A percentile compares a stretch with the other conserved stretches of the same genome.
Conservation (phyloP, 495 filamentous ascomycete genomes). For the Podospora sp. region DNA sequence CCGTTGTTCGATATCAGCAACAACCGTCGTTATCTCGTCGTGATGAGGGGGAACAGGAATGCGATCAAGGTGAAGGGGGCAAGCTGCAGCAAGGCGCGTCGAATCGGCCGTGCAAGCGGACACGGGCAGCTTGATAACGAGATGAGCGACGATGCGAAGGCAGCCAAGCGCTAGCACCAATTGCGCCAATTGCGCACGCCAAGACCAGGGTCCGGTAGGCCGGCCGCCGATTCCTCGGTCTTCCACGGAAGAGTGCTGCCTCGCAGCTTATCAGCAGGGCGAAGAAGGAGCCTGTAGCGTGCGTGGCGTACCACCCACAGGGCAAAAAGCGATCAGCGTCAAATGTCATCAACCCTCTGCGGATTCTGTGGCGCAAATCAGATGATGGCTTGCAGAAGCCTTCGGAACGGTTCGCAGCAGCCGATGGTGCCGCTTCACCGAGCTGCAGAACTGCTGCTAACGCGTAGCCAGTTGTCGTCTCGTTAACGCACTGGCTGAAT, state of each 20-base stretch:
- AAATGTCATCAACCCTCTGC: conserved; percentile 2
- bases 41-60: conserved; percentile 4
- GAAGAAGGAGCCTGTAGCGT: background rate
- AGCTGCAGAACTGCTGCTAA: background rate
- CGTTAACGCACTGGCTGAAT: background rate
- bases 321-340: conserved; percentile 3
- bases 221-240: conserved; percentile 6
- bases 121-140: conserved; percentile 18
- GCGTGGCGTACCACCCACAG: background rate
- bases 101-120: background rate
- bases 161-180: conserved; percentile 15
- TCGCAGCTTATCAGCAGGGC: background rate
- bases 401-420: conserved; percentile 3
- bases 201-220: conserved; percentile 11
- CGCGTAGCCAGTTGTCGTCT: background rate
- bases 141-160: conserved; percentile 3
- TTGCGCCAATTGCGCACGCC: conserved; percentile 19
- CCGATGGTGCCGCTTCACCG: background rate
- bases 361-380: conserved; percentile 3
- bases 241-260: background rate
- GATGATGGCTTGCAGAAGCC: conserved; percentile 9
- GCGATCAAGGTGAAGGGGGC: conserved; percentile 6
- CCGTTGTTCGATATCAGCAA: background rate
- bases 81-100: background rate
- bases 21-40: background rate